These are phyloP conservation scores for Cadophora luteo-olivacea DNA, from an alignment of 2,329 filamentous ascomycete species.

Conservation along the genomic window DNA sequence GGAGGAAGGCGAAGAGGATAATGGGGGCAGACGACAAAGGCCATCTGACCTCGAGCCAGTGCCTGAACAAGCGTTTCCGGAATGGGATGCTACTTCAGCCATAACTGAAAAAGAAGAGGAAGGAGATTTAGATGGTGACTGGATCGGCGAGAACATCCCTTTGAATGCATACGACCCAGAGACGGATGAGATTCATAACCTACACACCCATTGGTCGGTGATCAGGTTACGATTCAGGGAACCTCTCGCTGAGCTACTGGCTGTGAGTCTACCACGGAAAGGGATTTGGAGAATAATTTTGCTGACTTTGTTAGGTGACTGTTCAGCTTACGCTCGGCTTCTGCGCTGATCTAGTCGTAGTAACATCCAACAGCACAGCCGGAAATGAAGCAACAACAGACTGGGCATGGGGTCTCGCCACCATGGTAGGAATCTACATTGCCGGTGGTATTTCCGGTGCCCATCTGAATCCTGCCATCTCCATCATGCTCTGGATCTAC, in stretches of 20 bases:
- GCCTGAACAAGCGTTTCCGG: slow-evolving; percentile 12
- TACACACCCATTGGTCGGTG: slow-evolving; percentile 50
- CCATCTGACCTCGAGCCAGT: slow-evolving; percentile 16
- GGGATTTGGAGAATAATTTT: not conserved
- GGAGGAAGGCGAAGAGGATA: slow-evolving; percentile 26
- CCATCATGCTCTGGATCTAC: slow-evolving; percentile 54
- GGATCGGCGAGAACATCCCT: slow-evolving; percentile 33
- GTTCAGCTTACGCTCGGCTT: slow-evolving; percentile 47
- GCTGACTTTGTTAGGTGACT: not conserved
- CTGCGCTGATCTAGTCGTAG: slow-evolving; percentile 54
- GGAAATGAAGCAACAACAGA: slow-evolving; percentile 52
- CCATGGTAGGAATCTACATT: slow-evolving; percentile 57
- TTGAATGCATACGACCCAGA: slow-evolving; percentile 35
- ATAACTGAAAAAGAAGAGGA: slow-evolving; percentile 31
- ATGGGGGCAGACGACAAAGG: not conserved
- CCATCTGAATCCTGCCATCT: slow-evolving; percentile 53
- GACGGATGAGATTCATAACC: slow-evolving; percentile 40
- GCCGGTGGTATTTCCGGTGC: slow-evolving; percentile 55
- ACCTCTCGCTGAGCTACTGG: slow-evolving; percentile 59
- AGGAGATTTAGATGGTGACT: slow-evolving; percentile 29
- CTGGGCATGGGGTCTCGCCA: slow-evolving; percentile 60
- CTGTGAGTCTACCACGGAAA: slow-evolving; percentile 43
- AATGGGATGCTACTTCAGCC: slow-evolving; percentile 33
- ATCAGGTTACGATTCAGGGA: slow-evolving; percentile 55
- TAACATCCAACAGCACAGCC: slow-evolving; percentile 35